Conservation (phyloP, 177 flowering plant species). For the Vitis hybrid region DNA sequence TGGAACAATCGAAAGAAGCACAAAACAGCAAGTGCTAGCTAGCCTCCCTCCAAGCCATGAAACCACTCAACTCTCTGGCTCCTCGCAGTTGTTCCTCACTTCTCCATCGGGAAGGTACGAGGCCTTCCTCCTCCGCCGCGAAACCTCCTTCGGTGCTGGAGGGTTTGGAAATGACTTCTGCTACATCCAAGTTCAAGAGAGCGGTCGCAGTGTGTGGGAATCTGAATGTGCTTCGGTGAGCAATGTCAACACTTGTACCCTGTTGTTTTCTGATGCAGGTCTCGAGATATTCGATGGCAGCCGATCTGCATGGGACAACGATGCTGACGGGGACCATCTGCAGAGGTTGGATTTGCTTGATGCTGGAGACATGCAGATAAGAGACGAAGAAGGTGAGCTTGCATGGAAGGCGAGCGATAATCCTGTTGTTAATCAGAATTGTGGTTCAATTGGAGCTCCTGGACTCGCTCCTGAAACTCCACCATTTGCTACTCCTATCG, state of each 20-base stretch:
- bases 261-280: constrained; percentile 43
- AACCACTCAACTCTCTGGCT: constrained; percentile 12
- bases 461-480: constrained; percentile 30
- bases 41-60: constrained; percentile 26
- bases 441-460: constrained; percentile 40
- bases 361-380: constrained; percentile 39
- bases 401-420: constrained; percentile 41
- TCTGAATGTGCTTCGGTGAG: constrained; percentile 43
- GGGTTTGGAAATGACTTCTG: constrained; percentile 47
- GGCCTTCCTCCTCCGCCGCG: constrained; percentile 31
- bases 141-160: constrained; percentile 35
- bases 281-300: constrained; percentile 48
- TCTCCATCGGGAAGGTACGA: constrained; percentile 40
- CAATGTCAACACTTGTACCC: constrained; percentile 32
- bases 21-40: constrained; percentile 39
- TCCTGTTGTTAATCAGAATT: constrained; percentile 32
- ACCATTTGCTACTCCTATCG: constrained; percentile 34
- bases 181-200: constrained; percentile 37
- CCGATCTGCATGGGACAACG: constrained; percentile 36
- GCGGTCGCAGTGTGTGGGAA: constrained; percentile 39
- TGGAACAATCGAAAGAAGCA: constrained; percentile 32
- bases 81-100: constrained; percentile 32
- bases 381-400: constrained; percentile 34
- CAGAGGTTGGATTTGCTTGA: constrained; percentile 38
- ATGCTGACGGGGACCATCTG: constrained; percentile 29